A percentile compares a stretch with the other conserved stretches of the same genome.
Conservation (phyloP, 345 rosid genomes). For the Arabis hirsuta region DNA sequence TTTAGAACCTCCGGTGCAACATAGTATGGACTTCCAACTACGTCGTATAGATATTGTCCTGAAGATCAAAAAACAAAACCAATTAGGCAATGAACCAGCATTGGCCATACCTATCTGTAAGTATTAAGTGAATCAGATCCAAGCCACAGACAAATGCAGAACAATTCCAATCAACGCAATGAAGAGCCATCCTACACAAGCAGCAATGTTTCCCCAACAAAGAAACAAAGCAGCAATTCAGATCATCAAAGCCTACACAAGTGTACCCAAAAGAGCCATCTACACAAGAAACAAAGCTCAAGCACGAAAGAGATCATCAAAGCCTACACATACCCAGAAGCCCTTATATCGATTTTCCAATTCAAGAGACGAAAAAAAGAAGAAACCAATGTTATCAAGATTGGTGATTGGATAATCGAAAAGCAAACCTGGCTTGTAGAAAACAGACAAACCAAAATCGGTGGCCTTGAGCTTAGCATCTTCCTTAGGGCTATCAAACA, state of each 20-base stretch:
- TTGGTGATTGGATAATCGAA: background rate
- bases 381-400: background rate
- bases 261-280: background rate
- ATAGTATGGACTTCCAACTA: slow-evolving; percentile 97
- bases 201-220: background rate
- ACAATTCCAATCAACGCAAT: background rate
- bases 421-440: slow-evolving; percentile 88
- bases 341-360: background rate
- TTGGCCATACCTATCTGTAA: background rate
- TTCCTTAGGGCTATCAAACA: slow-evolving; percentile 73
- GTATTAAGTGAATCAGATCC: background rate
- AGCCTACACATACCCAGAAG: background rate
- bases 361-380: background rate
- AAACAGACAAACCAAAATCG: slow-evolving; percentile 90
- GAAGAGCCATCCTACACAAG: background rate
- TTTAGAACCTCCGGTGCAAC: slow-evolving; percentile 97
- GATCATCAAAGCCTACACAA: background rate
- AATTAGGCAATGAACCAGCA: background rate
- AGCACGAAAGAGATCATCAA: background rate
- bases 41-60: slow-evolving; percentile 84
- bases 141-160: slow-evolving; percentile 5
- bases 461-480: slow-evolving; percentile 93
- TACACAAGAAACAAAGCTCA: slow-evolving; percentile 9
- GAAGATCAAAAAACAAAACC: slow-evolving; percentile 26
- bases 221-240: background rate